Conservation (phyloP, 805 yeast genomes). For the Dipodascopsis tothii region DNA sequence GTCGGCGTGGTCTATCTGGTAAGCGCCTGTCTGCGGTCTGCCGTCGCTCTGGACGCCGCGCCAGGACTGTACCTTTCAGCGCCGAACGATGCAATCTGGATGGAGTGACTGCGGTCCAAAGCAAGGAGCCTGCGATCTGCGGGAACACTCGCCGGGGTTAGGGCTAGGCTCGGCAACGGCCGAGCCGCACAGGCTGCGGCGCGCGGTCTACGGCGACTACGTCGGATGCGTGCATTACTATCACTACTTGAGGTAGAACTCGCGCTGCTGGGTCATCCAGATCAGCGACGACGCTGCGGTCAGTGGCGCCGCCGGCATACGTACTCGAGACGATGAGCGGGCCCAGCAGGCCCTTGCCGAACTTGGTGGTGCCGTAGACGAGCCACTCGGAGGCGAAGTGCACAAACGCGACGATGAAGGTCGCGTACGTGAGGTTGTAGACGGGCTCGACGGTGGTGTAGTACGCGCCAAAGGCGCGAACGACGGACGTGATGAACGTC, state of each 20-base stretch:
- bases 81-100: too few species aligned
- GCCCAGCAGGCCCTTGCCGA: constrained; percentile 83
- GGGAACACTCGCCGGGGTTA: too few species aligned
- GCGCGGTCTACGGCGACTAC: too few species aligned
- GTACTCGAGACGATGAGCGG: constrained; percentile 60
- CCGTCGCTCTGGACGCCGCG: too few species aligned
- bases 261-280: constrained; percentile 71
- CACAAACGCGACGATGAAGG: constrained; percentile 71
- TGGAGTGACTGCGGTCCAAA: too few species aligned
- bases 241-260: constrained; percentile 56
- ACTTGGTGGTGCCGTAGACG: constrained; percentile 65
- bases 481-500: constrained; percentile 80
- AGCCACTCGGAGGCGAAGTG: constrained; percentile 85
- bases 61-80: too few species aligned
- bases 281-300: constrained; percentile 48
- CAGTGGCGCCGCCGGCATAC: neutral
- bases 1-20: too few species aligned
- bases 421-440: constrained; percentile 69
- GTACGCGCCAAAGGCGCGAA: constrained; percentile 83
- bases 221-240: too few species aligned
- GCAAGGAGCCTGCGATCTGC: too few species aligned
- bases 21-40: too few species aligned
- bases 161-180: too few species aligned
- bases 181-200: too few species aligned
- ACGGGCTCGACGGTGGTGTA: constrained; percentile 47